A percentile compares a stretch with the other conserved stretches of the same genome.
Conservation (phyloP, 805 yeast genomes). For the Kodamaea hsintzibuensis region DNA sequence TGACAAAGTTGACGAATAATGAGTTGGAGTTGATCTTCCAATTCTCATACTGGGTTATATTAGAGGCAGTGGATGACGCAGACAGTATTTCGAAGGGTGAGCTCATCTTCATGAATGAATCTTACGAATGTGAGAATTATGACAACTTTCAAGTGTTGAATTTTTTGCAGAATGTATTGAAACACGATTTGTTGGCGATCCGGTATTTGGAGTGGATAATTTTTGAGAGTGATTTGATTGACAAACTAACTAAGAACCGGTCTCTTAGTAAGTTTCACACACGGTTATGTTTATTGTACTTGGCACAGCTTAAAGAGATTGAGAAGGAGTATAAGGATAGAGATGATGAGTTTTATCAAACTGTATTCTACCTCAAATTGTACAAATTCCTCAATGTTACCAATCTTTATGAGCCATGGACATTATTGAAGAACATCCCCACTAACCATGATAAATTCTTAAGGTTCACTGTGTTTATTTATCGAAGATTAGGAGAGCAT, state of each 20-base stretch:
- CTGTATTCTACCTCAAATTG: conserved; percentile 31
- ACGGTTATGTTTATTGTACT: conserved; percentile 33
- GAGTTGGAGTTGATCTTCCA: conserved; percentile 56
- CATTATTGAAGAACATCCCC: conserved; percentile 34
- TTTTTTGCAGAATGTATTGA: conserved; percentile 38
- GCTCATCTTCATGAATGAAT: conserved; percentile 64
- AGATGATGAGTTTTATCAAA: conserved; percentile 12
- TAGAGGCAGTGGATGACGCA: conserved; percentile 16
- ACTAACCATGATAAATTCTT: conserved; percentile 32
- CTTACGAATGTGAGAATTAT: conserved; percentile 58
- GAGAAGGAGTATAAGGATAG: conserved; percentile 9
- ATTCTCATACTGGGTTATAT: conserved; percentile 55
- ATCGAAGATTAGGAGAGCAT: conserved; percentile 61
- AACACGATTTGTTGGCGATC: conserved; percentile 25
- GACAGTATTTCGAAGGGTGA: conserved; percentile 28
- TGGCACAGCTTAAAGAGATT: conserved; percentile 23
- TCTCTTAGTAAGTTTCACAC: conserved; percentile 34
- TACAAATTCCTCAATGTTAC: conserved; percentile 32
- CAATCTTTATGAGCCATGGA: conserved; percentile 37
- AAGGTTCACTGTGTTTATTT: conserved; percentile 56
- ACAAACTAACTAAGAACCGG: conserved; percentile 15
- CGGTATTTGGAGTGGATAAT: conserved; percentile 50
- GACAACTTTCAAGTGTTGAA: conserved; percentile 55
- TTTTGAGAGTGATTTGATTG: conserved; percentile 35
- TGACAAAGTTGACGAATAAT: conserved; percentile 53